Evolutionary conservation across 768 basidiomycete species (phyloP), one percentile per base, ranked within the genome.

Genomic region (Paxillus involutus): DNA sequence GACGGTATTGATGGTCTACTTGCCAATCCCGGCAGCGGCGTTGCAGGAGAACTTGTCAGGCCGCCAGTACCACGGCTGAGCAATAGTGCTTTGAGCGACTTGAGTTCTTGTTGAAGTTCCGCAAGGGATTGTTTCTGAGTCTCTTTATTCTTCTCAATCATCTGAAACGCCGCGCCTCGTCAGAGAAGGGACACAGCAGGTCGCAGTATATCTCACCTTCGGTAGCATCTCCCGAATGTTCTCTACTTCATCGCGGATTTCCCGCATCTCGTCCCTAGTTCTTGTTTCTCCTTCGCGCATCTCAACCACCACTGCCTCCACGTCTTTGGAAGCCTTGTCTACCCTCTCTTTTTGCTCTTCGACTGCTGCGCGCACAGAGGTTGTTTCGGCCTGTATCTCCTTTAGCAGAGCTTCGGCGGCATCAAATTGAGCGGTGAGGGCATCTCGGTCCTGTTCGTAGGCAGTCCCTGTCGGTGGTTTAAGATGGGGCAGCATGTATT

Each of bases 91-190:
- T 98, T 98, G 56, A 98, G 76, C 0, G 95, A 98, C 65, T 94
- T 94, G 63, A 98, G 80, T 66, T 98, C 96, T 60, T 93, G 86
- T 62, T 97, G 94, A 12, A 98, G 78, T 62, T 98, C 96, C 49
- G 80, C 73, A 13, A 98, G 77, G 1, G 93, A 91, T 55, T 88
- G 84, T 19, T 83, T 80, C 70, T 97, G 94, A 13, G 82, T 80
- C 51, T 92, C 88, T 67, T 93, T 91, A 67, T 88, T 91, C 74
- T 91, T 94, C 52, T 97, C 92, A 49, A 97, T 88, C 90, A 98
- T 91, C 95, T 98, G 58, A 49, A 37, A 26, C 12, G 32, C 14
- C 12, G 14, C 2, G 12, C 6, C 12, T 5, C 26, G 36, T 67
- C 5, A 51, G 49, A 57, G n/a, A 26, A 3, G 41, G 35, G 32